Evolutionary conservation across 441 rosid species (phyloP), one percentile per base, ranked within the genome.

Genomic region (Bocquillonia castaneifolia): DNA sequence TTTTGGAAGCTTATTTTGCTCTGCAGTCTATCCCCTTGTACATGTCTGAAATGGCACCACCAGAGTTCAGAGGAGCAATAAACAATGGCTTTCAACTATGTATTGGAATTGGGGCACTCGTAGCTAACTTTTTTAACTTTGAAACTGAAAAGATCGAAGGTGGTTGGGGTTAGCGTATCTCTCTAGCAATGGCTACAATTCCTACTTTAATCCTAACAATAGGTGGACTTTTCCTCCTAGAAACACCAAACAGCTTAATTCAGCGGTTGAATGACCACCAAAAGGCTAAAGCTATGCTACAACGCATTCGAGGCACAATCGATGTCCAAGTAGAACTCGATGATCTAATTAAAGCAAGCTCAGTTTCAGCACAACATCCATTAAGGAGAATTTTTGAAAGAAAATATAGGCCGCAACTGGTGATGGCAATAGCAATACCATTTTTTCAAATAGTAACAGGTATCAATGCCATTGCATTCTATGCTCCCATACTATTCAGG

Each of bases 371-470:
- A n/a, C 6, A 70, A 72, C 47, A 59, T 59, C 92, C 92, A 0
- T 83, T 85, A 48, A 48, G 15, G 67, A 84, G 82, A 0, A 80
- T 90, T 52, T 29, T 85, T 5, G 60, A 83, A 70, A 83, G 84
- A 74, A 88, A 78, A 23, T 80, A 84, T 52, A 78, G 90, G 70
- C 95, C 91, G 40, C 96, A 88, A 52, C 76, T 88, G 18, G 86
- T 84, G 52, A 84, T 90, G 82, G 79, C 96, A 20, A 73, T 85
- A 34, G 87, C 82, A 10, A 85, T 88, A 59, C 95, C 90, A 2
- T 81, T 82, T 73, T 90, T 90, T 53, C 95, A 90, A 40, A 89
- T 86, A 75, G 74, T 92, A 18, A 92, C 93, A 1, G 96, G 93
- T 32, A 84, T 90, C 50, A 84, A 83, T 71, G 76, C 83, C 37